These are phyloP conservation scores for Zygotorulaspora danielsina DNA, from an alignment of 805 yeast species.

Conservation along the genomic window DNA sequence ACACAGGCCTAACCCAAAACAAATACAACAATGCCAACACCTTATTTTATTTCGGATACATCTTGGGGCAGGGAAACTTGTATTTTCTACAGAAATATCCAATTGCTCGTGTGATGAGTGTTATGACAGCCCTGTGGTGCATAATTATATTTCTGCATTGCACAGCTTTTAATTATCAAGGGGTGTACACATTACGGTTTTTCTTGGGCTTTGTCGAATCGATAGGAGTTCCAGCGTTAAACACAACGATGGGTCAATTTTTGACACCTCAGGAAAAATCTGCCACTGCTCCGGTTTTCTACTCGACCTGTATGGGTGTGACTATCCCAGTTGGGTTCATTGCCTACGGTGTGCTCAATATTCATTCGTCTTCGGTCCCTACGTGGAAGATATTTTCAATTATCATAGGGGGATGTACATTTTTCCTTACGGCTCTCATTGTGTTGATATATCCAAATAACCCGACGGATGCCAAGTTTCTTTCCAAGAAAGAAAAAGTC, in stretches of 20 bases:
- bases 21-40: slow-evolving; percentile 48
- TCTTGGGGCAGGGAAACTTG: slow-evolving; percentile 45
- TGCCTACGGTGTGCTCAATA: slow-evolving; percentile 38
- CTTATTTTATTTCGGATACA: slow-evolving; percentile 50
- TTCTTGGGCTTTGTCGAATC: slow-evolving; percentile 50
- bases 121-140: slow-evolving; percentile 43
- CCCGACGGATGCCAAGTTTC: slow-evolving; percentile 49
- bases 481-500: slow-evolving; percentile 47
- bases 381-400: slow-evolving; percentile 55
- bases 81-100: slow-evolving; percentile 44
- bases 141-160: slow-evolving; percentile 44
- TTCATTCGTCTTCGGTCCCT: slow-evolving; percentile 23
- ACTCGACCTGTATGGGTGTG: slow-evolving; percentile 47
- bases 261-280: slow-evolving; percentile 47
- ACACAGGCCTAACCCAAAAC: slow-evolving; percentile 42
- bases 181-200: slow-evolving; percentile 46
- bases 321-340: slow-evolving; percentile 52
- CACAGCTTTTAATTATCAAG: slow-evolving; percentile 43
- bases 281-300: slow-evolving; percentile 51
- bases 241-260: slow-evolving; percentile 48
- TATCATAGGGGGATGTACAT: slow-evolving; percentile 53
- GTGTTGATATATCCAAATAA: slow-evolving; percentile 49
- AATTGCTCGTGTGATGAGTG: slow-evolving; percentile 38
- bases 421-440: slow-evolving; percentile 37
- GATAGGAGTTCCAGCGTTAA: slow-evolving; percentile 42